Base-by-base conservation (phyloP, 768 basidiomycete genomes). In the Austroboletus festivus region DNA sequence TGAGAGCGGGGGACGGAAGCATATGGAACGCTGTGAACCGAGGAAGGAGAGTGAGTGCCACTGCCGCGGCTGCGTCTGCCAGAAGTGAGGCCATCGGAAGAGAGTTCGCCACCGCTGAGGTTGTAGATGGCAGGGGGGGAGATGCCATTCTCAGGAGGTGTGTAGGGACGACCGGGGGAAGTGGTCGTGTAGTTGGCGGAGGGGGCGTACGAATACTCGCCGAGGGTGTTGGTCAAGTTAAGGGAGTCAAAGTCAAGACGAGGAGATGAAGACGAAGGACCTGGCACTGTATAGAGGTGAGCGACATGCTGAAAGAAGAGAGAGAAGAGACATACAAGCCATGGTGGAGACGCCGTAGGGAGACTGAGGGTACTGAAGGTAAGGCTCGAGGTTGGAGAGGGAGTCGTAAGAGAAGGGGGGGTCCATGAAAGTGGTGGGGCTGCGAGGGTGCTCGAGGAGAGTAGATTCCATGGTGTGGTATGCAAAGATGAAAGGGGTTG, bases 91-190 rank as follows among this genome's bases (percentile, higher is more conserved):
- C 83, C 78, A 60, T 89, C 87, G n/a, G 86, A 86, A 12, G 83
- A 85, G 46, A 84, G 68, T 64, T 89, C 87, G 52, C 83, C 84
- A 38, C 74, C 79, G 58, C 79, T 82, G 55, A 88, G 71, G 62
- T 76, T 81, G 69, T 87, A 86, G 53, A 89, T 78, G 42, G 84
- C 77, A 34, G 84, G 85, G 16, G 86, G 85, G 34, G 83, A 85
- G 55, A 89, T 81, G 66, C 78, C 76, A 54, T 83, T 79, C 47
- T 72, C 72, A 24, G 83, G 73, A 38, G 86, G 85, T n/a, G 83
- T 83, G 74, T 75, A 87, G 19, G 85, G 79, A 54, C 84, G 85
- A 55, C 73, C 71, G 8, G 78, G 74, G 10, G 76, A 74, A 19
- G 73, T 54, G 15, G 75, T 72, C 43, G 80, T 77, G 58, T 83